Percentiles rank a stretch among this genome's conserved stretches.
Conservation (phyloP, 208 protist species). For the Perkinsela sp. region DNA sequence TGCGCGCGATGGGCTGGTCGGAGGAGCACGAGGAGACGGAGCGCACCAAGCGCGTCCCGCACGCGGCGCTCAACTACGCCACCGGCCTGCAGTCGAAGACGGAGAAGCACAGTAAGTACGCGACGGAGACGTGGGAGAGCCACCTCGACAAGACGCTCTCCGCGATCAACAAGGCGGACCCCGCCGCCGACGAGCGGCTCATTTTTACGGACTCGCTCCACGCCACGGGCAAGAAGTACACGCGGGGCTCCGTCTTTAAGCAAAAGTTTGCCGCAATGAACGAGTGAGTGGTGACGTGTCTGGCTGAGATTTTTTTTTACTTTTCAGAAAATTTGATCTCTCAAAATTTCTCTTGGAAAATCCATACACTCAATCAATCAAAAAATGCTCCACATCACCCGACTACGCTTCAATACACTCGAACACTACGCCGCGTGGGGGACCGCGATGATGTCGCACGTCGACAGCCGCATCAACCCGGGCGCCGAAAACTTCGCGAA, state of each 20-base stretch:
- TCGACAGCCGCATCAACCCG: conserved; percentile 36
- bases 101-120: neutral
- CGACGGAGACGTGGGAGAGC: neutral
- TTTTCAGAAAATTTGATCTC: too few species aligned
- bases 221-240: neutral
- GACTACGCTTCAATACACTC: neutral
- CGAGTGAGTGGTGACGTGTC: neutral
- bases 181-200: neutral
- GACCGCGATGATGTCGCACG: conserved; percentile 25
- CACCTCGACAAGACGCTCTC: neutral
- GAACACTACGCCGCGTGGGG: conserved; percentile 49
- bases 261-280: neutral
- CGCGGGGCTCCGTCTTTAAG: neutral
- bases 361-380: too few species aligned
- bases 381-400: neutral
- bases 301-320: too few species aligned
- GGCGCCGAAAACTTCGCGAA: conserved; percentile 46
- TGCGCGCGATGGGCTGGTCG: neutral
- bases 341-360: too few species aligned
- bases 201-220: neutral
- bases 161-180: neutral
- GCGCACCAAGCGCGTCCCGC: neutral
- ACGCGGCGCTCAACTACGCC: neutral
- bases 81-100: neutral
- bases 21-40: neutral